phyloP scores from a whole-genome alignment of 2,329 filamentous ascomycete species.

The Immersiporthe knoxdaviesiana region DNA sequence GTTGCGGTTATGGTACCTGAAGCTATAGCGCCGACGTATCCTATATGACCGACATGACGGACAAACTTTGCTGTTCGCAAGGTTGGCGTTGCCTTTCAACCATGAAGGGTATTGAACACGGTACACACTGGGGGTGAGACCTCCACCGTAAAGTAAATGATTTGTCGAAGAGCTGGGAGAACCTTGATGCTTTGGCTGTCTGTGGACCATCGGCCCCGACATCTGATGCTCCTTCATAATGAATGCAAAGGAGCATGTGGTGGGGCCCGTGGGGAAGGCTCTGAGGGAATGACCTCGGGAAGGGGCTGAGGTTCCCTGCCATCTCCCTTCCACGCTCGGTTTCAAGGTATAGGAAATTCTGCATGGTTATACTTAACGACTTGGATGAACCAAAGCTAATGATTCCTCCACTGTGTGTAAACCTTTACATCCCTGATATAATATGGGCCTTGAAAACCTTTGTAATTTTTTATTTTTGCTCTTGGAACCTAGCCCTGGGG shows the following conservation, averaged over 20 bases:
- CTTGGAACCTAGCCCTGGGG: too few species aligned
- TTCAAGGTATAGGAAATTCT: not conserved
- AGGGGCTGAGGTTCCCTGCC: not conserved
- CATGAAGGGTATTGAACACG: not conserved
- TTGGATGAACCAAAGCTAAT: not conserved
- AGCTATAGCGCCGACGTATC: too few species aligned
- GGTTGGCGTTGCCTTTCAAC: not conserved
- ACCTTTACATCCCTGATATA: not conserved
- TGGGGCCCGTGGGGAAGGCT: not conserved
- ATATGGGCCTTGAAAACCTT: too few species aligned
- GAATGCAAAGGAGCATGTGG: not conserved
- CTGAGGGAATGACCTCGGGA: too few species aligned
- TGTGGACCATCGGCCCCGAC: not conserved
- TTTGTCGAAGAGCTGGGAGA: not conserved
- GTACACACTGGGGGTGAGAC: not conserved
- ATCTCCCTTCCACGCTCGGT: not conserved
- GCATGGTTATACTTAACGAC: not conserved
- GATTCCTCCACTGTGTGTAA: not conserved
- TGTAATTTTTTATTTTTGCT: not conserved
- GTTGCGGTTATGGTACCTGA: not conserved
- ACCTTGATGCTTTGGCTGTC: not conserved
- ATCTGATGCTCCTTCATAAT: not conserved
- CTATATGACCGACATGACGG: too few species aligned
- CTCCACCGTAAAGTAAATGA: not conserved
- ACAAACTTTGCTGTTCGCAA: not conserved